A percentile compares a stretch with the other conserved stretches of the same genome.
These are phyloP conservation scores for Euphorbia peplus DNA, from an alignment of 345 rosid genomes.

Conservation along the genomic window DNA sequence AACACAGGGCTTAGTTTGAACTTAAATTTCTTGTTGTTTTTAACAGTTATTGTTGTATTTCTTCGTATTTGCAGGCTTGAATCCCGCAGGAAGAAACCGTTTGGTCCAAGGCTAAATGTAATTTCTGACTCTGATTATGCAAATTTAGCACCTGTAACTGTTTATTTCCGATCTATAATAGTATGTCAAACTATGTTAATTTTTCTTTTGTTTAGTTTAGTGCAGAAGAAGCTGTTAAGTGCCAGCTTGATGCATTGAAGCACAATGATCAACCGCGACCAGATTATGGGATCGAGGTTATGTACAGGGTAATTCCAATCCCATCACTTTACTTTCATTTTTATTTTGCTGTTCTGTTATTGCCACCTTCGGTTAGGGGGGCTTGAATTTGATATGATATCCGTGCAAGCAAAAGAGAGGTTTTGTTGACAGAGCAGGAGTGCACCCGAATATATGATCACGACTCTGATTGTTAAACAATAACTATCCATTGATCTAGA, in stretches of 20 bases:
- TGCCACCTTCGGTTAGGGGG: not conserved
- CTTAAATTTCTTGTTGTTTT: not conserved
- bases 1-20: too few species aligned
- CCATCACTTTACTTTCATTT: not conserved
- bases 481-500: too few species aligned
- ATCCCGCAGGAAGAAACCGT: slow-evolving; percentile 78
- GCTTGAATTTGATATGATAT: not conserved
- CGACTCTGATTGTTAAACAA: too few species aligned
- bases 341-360: not conserved
- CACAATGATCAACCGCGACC: slow-evolving; percentile 77
- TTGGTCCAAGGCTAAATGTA: slow-evolving; percentile 88
- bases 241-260: slow-evolving; percentile 86
- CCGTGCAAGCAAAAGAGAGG: not conserved
- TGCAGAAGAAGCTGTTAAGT: slow-evolving; percentile 79
- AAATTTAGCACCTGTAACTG: not conserved
- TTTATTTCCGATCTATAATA: slow-evolving; percentile 2
- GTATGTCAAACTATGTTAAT: slow-evolving; percentile 20
- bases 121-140: slow-evolving; percentile 8
- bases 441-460: too few species aligned
- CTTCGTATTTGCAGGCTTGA: slow-evolving; percentile 61
- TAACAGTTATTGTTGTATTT: not conserved
- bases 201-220: slow-evolving; percentile 60
- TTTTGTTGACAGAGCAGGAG: not conserved
- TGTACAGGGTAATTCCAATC: slow-evolving; percentile 66
- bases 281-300: slow-evolving; percentile 87